phyloP scores from a whole-genome alignment of 371 early-diverging fungal genomes.

The Mortierella sp. region DNA sequence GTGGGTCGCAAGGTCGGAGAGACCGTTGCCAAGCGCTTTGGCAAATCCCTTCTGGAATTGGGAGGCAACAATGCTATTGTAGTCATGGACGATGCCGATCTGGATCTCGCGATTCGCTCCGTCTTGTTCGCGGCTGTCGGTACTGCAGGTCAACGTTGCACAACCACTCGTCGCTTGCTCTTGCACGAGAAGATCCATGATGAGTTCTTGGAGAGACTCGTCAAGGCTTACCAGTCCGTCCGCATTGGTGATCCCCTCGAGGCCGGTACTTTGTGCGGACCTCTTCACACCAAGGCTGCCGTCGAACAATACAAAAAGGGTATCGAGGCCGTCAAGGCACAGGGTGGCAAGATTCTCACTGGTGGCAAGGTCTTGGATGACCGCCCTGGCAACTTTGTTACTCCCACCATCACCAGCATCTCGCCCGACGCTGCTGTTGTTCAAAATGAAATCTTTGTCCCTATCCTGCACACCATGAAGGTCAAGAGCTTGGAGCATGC shows the following conservation, averaged over 20 bases:
- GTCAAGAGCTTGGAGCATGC: conserved; percentile 89
- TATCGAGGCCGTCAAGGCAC: conserved; percentile 77
- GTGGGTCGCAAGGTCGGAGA: conserved; percentile 81
- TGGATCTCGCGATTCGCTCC: conserved; percentile 90
- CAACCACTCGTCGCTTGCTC: conserved; percentile 93
- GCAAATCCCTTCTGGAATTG: conserved; percentile 87
- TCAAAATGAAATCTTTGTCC: conserved; percentile 96
- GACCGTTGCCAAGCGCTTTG: conserved; percentile 89
- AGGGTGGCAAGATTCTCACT: conserved; percentile 89
- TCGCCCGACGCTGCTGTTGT: conserved; percentile 80
- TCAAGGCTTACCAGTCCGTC: conserved; percentile 89
- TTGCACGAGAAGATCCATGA: conserved; percentile 94
- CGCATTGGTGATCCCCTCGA: conserved; percentile 92
- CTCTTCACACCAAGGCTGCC: conserved; percentile 89
- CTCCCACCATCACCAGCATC: conserved; percentile 92
- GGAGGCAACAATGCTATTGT: conserved; percentile 98
- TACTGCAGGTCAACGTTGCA: conserved; percentile 97
- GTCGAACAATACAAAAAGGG: conserved; percentile 82
- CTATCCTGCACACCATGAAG: conserved; percentile 91
- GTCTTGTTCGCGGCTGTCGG: conserved; percentile 97
- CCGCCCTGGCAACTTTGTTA: conserved; percentile 90
- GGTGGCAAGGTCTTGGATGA: conserved; percentile 85
- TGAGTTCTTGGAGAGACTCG: conserved; percentile 78
- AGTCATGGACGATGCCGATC: conserved; percentile 93
- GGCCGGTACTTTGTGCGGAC: conserved; percentile 90